Conservation (phyloP, 805 yeast genomes). For the Saccharomycopsis fermentans region DNA sequence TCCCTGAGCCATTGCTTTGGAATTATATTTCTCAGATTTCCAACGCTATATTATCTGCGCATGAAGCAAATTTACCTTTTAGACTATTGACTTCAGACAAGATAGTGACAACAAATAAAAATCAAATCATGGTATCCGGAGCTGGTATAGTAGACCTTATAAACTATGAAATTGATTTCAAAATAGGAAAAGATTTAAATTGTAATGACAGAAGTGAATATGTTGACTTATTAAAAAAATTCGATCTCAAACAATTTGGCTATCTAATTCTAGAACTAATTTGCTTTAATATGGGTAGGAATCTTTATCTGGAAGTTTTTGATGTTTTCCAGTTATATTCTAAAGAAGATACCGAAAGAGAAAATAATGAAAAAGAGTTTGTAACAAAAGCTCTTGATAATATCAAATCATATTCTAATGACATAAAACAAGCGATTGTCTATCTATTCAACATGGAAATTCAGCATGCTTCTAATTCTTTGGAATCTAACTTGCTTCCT, state of each 20-base stretch:
- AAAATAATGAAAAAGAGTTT: constrained; percentile 9
- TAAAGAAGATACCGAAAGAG: background rate
- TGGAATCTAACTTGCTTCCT: background rate
- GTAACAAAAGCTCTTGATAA: background rate
- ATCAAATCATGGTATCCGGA: constrained; percentile 60
- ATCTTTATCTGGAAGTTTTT: background rate
- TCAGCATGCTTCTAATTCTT: background rate
- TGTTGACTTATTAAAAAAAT: constrained; percentile 31
- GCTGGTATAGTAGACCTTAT: constrained; percentile 66
- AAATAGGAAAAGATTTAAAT: constrained; percentile 13
- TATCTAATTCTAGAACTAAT: constrained; percentile 42
- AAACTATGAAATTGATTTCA: constrained; percentile 27
- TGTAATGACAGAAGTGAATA: constrained; percentile 7
- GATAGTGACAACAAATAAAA: constrained; percentile 55
- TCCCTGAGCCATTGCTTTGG: constrained; percentile 54
- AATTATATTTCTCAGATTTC: constrained; percentile 63
- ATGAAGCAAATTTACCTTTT: constrained; percentile 52
- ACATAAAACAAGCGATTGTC: constrained; percentile 35
- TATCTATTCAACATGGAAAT: constrained; percentile 24
- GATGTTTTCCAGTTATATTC: background rate
- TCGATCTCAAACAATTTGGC: constrained; percentile 56
- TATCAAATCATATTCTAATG: constrained; percentile 22
- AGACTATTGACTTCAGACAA: constrained; percentile 56
- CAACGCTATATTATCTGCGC: constrained; percentile 58
- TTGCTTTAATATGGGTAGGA: constrained; percentile 3